phyloP scores from a whole-genome alignment of 176 grass and related monocot species.

The Themeda triandra region DNA sequence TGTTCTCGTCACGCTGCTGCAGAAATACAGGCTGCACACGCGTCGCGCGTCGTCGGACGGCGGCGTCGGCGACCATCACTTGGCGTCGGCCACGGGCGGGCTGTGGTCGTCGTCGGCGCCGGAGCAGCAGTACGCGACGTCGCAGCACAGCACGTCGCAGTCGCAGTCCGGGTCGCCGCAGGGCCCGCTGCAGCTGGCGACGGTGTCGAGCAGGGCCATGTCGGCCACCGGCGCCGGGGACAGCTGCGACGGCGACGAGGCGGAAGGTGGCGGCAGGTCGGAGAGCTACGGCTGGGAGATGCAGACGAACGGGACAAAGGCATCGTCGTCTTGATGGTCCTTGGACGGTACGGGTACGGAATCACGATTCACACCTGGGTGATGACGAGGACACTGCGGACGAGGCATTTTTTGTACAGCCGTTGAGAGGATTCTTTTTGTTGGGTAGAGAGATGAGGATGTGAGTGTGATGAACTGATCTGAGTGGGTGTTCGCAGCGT shows the following conservation, averaged over 20 bases:
- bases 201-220: constrained; percentile 30
- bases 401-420: constrained; percentile 42
- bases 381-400: background rate
- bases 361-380: background rate
- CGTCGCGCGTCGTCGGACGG: constrained; percentile 40
- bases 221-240: constrained; percentile 51
- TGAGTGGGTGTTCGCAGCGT: background rate
- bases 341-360: background rate
- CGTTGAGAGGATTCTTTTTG: constrained; percentile 24
- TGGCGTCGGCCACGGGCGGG: background rate
- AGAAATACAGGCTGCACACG: constrained; percentile 90
- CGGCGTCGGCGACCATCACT: background rate
- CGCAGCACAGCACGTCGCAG: constrained; percentile 63
- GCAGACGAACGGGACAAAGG: constrained; percentile 1
- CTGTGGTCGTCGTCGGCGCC: background rate
- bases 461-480: background rate
- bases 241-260: constrained; percentile 43
- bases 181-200: constrained; percentile 55
- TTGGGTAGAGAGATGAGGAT: background rate
- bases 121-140: constrained; percentile 43
- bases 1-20: no score
- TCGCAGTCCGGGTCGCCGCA: constrained; percentile 66
- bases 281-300: constrained; percentile 61
- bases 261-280: constrained; percentile 58
- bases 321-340: background rate